These are phyloP conservation scores for Novymonas esmeraldas DNA, from an alignment of 208 protist species.

Conservation along the genomic window DNA sequence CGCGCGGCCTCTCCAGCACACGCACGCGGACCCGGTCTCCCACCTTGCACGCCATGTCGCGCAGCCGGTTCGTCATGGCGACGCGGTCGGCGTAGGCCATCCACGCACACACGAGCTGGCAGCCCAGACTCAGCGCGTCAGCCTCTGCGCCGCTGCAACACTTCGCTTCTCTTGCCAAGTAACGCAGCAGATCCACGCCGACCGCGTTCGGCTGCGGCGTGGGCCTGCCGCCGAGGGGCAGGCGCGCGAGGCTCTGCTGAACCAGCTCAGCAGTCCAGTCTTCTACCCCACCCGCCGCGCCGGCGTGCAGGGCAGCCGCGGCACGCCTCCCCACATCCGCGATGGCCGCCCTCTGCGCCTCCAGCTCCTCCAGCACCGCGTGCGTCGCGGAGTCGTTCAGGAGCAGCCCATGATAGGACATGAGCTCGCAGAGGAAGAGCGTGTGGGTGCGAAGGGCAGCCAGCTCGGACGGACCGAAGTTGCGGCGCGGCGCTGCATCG, in stretches of 20 bases:
- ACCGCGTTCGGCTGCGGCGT: conserved; percentile 1
- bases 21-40: conserved; percentile 22
- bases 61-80: conserved; percentile 31
- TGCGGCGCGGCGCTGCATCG: not conserved
- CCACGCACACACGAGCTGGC: conserved; percentile 41
- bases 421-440: conserved; percentile 66
- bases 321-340: conserved; percentile 26
- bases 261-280: not conserved
- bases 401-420: conserved; percentile 79
- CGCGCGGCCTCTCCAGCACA: conserved; percentile 27
- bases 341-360: conserved; percentile 38
- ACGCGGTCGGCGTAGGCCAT: conserved; percentile 50
- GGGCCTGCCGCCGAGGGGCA: not conserved
- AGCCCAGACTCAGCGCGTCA: conserved; percentile 12
- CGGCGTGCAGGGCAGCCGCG: conserved; percentile 1
- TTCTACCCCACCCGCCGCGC: no score
- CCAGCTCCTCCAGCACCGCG: conserved; percentile 42
- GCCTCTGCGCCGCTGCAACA: not conserved
- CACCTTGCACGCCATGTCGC: conserved; percentile 25
- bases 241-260: conserved; percentile 9
- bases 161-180: not conserved
- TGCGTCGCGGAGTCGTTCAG: conserved; percentile 41
- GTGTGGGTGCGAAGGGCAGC: conserved; percentile 56
- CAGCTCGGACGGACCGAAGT: conserved; percentile 25
- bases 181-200: conserved; percentile 7